These are phyloP conservation scores for Pogostemon cablin DNA, from an alignment of 257 asterid genomes.

Conservation along the genomic window DNA sequence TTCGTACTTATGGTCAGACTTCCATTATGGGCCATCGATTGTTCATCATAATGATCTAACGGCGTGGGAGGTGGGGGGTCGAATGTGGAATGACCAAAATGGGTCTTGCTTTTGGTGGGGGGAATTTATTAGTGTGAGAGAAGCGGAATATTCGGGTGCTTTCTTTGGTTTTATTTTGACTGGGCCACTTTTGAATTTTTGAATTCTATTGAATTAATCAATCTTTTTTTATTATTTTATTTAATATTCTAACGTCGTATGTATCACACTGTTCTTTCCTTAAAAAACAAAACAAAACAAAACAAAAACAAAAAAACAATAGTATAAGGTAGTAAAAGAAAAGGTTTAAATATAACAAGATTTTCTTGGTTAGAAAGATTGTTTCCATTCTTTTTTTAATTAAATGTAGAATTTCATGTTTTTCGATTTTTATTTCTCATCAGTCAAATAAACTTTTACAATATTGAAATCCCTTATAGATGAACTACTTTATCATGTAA, in stretches of 20 bases:
- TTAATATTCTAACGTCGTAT: background rate
- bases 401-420: no score
- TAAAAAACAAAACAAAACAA: no score
- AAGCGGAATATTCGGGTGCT: slow-evolving; percentile 52
- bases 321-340: no score
- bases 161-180: slow-evolving; percentile 34
- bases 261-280: no score
- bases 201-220: slow-evolving; percentile 30
- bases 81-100: slow-evolving; percentile 28
- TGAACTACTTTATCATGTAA: no score
- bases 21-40: slow-evolving; percentile 38
- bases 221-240: slow-evolving; percentile 1
- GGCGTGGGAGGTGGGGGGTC: background rate
- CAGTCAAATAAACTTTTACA: no score
- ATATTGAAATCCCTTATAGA: no score
- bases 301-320: no score
- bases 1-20: slow-evolving; percentile 43
- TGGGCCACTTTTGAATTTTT: slow-evolving; percentile 36
- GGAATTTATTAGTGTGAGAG: slow-evolving; percentile 32
- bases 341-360: no score
- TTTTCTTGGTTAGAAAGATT: no score
- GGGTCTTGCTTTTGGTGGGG: background rate
- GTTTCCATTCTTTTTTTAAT: no score
- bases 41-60: slow-evolving; percentile 32
- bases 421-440: no score